phyloP scores from a whole-genome alignment of 768 basidiomycete genomes.

The Macrolepiota albuminosa region DNA sequence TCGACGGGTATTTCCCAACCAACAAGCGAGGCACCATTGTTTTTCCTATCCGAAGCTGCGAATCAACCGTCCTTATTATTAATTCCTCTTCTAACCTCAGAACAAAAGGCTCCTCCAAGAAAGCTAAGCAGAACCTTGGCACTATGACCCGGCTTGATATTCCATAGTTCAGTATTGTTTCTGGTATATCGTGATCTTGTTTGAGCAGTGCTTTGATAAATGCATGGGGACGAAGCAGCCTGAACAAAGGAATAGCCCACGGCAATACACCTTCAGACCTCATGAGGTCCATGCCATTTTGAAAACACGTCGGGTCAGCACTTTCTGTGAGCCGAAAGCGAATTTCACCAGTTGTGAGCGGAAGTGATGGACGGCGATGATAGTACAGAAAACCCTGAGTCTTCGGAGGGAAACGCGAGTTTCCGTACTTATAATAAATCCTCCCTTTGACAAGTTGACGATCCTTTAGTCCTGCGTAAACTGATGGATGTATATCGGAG shows the following conservation, averaged over 20 bases:
- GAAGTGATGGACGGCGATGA: too few species aligned
- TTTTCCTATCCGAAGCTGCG: too few species aligned
- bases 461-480: not conserved
- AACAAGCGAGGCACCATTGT: too few species aligned
- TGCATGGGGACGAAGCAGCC: too few species aligned
- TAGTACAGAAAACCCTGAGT: not conserved
- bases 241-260: too few species aligned
- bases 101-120: not conserved
- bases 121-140: not conserved
- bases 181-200: not conserved
- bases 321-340: too few species aligned
- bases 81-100: not conserved
- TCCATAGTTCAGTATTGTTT: not conserved
- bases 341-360: too few species aligned
- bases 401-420: not conserved
- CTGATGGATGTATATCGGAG: not conserved
- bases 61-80: too few species aligned
- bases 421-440: not conserved
- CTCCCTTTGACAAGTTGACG: not conserved
- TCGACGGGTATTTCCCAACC: too few species aligned
- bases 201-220: too few species aligned
- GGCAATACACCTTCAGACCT: too few species aligned
- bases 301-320: not conserved
- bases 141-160: too few species aligned
- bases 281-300: not conserved